A percentile compares a stretch with the other conserved stretches of the same genome.
phyloP scores from a whole-genome alignment of 2,329 filamentous ascomycete genomes.

The Colletotrichum tabaci region DNA sequence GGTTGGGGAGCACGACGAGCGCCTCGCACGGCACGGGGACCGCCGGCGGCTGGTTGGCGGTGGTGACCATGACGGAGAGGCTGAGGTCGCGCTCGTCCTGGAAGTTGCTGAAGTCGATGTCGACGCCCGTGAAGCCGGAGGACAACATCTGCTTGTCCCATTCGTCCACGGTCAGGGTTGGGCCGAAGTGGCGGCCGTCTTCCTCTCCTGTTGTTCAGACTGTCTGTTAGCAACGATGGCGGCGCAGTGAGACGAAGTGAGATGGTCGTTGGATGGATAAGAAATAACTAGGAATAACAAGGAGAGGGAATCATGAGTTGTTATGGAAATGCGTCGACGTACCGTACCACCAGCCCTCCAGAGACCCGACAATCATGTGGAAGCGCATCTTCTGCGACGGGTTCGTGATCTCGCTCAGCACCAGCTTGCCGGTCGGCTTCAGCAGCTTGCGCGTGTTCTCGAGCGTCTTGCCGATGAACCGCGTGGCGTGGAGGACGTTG shows the following conservation, averaged over 20 bases:
- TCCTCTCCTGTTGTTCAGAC: constrained; percentile 40
- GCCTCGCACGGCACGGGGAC: neutral
- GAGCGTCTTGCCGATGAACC: constrained; percentile 46
- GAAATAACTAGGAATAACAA: too few species aligned
- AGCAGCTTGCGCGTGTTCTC: constrained; percentile 44
- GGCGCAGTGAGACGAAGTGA: too few species aligned
- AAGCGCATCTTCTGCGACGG: constrained; percentile 38
- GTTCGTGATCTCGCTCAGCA: constrained; percentile 48
- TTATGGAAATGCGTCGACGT: too few species aligned
- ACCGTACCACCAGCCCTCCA: constrained; percentile 56
- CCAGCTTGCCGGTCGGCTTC: constrained; percentile 49
- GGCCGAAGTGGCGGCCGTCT: constrained; percentile 32
- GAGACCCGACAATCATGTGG: constrained; percentile 51
- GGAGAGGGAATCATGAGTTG: too few species aligned
- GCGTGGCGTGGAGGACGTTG: constrained; percentile 51
- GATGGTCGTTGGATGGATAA: too few species aligned
- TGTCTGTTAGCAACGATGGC: too few species aligned
- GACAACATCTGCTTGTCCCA: constrained; percentile 34
- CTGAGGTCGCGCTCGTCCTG: constrained; percentile 25
- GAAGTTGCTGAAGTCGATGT: constrained; percentile 34
- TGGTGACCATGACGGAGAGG: constrained; percentile 33
- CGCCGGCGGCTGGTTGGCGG: constrained; percentile 11
- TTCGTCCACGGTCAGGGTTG: constrained; percentile 24
- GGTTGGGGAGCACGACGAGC: too few species aligned
- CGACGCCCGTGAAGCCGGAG: constrained; percentile 39